Evolutionary conservation across 1,284 basidiomycete species (phyloP).

Genomic region (Amylostereum areolatum): DNA sequence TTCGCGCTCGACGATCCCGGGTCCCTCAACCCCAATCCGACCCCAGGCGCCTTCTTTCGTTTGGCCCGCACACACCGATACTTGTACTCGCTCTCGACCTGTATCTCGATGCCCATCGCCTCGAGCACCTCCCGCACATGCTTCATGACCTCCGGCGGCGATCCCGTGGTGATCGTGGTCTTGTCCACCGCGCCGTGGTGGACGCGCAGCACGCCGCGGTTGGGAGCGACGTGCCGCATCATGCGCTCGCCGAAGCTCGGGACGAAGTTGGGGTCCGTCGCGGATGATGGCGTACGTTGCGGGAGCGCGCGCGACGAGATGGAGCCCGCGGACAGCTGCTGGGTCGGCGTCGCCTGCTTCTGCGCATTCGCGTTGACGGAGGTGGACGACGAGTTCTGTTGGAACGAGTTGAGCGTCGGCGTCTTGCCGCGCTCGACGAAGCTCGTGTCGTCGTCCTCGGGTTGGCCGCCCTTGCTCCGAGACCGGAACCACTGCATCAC

Average conservation of each 20-base stretch:
- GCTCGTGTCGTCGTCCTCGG: slow-evolving; percentile 28
- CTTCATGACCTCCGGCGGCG: slow-evolving; percentile 83
- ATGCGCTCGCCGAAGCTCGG: slow-evolving; percentile 42
- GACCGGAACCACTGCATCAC: slow-evolving; percentile 82
- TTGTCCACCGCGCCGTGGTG: slow-evolving; percentile 95
- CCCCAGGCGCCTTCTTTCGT: slow-evolving; percentile 40
- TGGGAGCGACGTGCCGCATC: slow-evolving; percentile 20
- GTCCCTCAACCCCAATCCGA: slow-evolving; percentile 37
- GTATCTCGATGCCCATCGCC: slow-evolving; percentile 88
- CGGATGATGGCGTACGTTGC: slow-evolving; percentile 37
- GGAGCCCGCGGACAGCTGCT: slow-evolving; percentile 1
- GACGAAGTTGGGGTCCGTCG: slow-evolving; percentile 31
- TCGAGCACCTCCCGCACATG: slow-evolving; percentile 78
- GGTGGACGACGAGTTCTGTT: slow-evolving; percentile 7
- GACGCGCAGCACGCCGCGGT: slow-evolving; percentile 64
- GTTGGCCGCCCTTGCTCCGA: slow-evolving; percentile 48
- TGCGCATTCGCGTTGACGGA: slow-evolving; percentile 10
- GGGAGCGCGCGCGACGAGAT: slow-evolving; percentile 20
- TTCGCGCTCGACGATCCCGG: slow-evolving; percentile 29
- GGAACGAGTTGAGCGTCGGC: slow-evolving; percentile 10
- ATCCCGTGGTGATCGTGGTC: slow-evolving; percentile 80
- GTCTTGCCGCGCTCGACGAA: slow-evolving; percentile 5
- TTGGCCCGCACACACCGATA: slow-evolving; percentile 76
- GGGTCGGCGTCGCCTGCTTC: slow-evolving; percentile 1
- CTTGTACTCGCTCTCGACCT: slow-evolving; percentile 85